Evolutionary conservation across 495 filamentous ascomycete species (phyloP).

Genomic region (Eremomyces bilateralis): DNA sequence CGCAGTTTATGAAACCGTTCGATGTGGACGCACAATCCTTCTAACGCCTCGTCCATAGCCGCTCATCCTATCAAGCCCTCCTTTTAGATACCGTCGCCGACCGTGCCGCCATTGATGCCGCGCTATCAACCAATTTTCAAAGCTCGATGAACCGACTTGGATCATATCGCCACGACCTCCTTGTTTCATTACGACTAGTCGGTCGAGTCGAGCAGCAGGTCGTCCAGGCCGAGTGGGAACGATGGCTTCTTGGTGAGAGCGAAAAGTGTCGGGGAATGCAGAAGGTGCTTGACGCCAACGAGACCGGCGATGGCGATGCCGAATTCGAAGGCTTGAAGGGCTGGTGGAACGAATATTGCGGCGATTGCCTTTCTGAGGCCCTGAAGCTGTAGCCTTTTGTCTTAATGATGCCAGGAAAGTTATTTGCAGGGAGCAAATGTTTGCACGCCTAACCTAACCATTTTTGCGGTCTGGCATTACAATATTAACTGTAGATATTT

Average conservation of each 20-base stretch:
- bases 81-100: neutral
- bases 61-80: neutral
- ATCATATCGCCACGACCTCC: slow-evolving; percentile 69
- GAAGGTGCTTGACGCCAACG: slow-evolving; percentile 19
- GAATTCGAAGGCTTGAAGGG: neutral
- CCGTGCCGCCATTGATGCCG: slow-evolving; percentile 4
- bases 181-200: slow-evolving; percentile 76
- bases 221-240: slow-evolving; percentile 69
- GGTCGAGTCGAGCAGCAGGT: slow-evolving; percentile 77
- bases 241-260: slow-evolving; percentile 60
- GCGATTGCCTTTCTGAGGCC: neutral
- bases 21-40: too few species aligned
- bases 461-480: too few species aligned
- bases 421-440: too few species aligned
- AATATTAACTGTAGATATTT: too few species aligned
- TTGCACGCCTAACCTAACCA: too few species aligned
- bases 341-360: slow-evolving; percentile 1
- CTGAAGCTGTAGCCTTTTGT: too few species aligned
- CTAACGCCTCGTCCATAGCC: too few species aligned
- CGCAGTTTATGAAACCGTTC: too few species aligned
- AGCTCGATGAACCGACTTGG: slow-evolving; percentile 64
- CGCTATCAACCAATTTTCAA: slow-evolving; percentile 31
- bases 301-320: neutral
- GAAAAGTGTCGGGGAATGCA: slow-evolving; percentile 42
- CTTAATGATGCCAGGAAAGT: too few species aligned